These are phyloP conservation scores for Trichoderma reesei DNA, from an alignment of 495 filamentous ascomycete genomes.

Conservation along the genomic window DNA sequence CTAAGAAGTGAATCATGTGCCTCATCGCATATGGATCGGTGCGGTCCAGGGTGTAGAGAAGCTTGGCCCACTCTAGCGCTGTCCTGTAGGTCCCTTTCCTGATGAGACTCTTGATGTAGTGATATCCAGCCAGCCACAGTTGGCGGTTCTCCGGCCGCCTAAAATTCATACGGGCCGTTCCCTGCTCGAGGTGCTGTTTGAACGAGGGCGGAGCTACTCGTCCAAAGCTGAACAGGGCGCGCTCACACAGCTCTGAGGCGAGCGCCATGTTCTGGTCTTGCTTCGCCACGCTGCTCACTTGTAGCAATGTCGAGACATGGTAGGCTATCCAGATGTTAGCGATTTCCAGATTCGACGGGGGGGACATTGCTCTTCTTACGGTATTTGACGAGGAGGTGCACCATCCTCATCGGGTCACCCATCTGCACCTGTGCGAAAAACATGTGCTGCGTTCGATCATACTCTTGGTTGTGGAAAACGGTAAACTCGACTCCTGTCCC, in stretches of 20 bases:
- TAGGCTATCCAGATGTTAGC: conserved; percentile 43
- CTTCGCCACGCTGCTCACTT: conserved; percentile 85
- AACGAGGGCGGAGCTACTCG: conserved; percentile 76
- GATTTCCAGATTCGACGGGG: background rate
- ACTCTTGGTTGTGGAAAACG: conserved; percentile 66
- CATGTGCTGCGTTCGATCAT: conserved; percentile 62
- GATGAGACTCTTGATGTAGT: conserved; percentile 72
- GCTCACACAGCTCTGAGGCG: conserved; percentile 79
- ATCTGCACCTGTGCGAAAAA: conserved; percentile 74
- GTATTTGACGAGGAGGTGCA: conserved; percentile 33
- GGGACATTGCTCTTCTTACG: conserved; percentile 22
- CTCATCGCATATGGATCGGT: conserved; percentile 75
- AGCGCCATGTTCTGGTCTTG: conserved; percentile 79
- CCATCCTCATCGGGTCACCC: conserved; percentile 61
- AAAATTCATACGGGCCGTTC: conserved; percentile 73
- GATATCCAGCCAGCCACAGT: conserved; percentile 80
- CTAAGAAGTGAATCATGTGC: conserved; percentile 71
- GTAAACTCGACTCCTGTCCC: conserved; percentile 51
- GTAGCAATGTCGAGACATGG: conserved; percentile 84
- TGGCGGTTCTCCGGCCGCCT: conserved; percentile 75
- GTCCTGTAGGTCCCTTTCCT: conserved; percentile 92
- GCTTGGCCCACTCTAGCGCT: conserved; percentile 84
- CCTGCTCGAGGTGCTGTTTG: conserved; percentile 59
- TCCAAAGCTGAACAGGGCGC: conserved; percentile 88
- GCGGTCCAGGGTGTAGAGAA: conserved; percentile 68